phyloP scores from a whole-genome alignment of 805 yeast species.

The Saturnispora ahearnii region DNA sequence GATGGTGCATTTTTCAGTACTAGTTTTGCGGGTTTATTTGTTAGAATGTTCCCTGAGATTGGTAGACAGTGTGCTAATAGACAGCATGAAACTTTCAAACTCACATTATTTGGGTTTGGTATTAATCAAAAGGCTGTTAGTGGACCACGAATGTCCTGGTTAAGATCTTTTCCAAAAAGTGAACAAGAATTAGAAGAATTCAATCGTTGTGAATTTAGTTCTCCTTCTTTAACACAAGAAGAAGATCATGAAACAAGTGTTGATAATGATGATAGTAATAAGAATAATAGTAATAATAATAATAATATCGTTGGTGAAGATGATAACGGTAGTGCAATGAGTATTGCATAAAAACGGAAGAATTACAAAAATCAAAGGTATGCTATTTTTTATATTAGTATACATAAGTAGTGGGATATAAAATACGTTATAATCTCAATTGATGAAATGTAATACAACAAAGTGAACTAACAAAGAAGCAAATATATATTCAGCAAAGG shows the following conservation, averaged over 20 bases:
- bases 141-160: constrained; percentile 97
- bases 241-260: neutral
- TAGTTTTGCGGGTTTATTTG: constrained; percentile 85
- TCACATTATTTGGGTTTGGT: constrained; percentile 82
- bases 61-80: constrained; percentile 56
- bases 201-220: constrained; percentile 51
- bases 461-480: constrained; percentile 88
- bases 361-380: constrained; percentile 5
- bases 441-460: constrained; percentile 82
- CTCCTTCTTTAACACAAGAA: constrained; percentile 33
- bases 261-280: constrained; percentile 12
- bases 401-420: neutral
- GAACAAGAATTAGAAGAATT: constrained; percentile 54
- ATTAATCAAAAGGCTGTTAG: constrained; percentile 62
- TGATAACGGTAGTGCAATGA: constrained; percentile 22
- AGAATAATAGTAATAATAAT: constrained; percentile 9
- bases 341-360: constrained; percentile 19
- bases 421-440: constrained; percentile 31
- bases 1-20: constrained; percentile 98
- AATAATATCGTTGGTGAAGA: constrained; percentile 23
- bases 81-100: constrained; percentile 47
- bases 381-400: neutral
- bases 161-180: constrained; percentile 65
- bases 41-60: constrained; percentile 86
- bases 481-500: constrained; percentile 66